Evolutionary conservation across 1,284 basidiomycete species (phyloP), one percentile per base, ranked within the genome.

Genomic region (Cryptococcus sp.): DNA sequence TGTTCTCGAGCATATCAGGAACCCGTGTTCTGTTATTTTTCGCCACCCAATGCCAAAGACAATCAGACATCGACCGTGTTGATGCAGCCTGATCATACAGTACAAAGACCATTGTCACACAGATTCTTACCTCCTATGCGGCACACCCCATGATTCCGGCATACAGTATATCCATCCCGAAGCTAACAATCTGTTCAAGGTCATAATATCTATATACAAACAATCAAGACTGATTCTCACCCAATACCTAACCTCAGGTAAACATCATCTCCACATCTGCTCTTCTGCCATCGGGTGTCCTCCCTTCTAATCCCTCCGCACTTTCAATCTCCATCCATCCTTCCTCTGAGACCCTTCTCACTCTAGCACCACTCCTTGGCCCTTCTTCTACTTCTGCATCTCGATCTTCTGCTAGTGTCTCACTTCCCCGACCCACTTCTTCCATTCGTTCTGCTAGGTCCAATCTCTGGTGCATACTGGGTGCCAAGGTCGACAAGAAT

Each of bases 401-500:
- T 10, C 38, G 38, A 3, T 52, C 51, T 36, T 53, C 52, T 23
- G 8, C n/a, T 5, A 53, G 4, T 7, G 52, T 43, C 34, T 4
- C 13, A 8, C 23, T 15, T 14, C 15, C 50, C 14, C 33, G 11
- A 3, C 45, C 55, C 44, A 59, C 47, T 30, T 53, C 53, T 14
- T 58, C 63, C 46, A 49, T 54, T 42, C 37, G 42, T 13, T 37
- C 10, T 3, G 66, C 62, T 11, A 66, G 47, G 7, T 59, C 66
- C n/a, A 68, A 44, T 7, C 64, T 36, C 45, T 68, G 66, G 44
- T 60, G 53, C 50, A 68, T 53, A 3, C 63, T 62, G 5, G 61
- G 65, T 7, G 79, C 79, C 2, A 81, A 62, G 1, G 78, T 80
- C 42, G 75, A 74, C 4, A 81, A 65, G 66, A 81, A 81, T 2